Evolutionary conservation across 768 basidiomycete genomes (phyloP).

Genomic region (Collybiopsis confluens): DNA sequence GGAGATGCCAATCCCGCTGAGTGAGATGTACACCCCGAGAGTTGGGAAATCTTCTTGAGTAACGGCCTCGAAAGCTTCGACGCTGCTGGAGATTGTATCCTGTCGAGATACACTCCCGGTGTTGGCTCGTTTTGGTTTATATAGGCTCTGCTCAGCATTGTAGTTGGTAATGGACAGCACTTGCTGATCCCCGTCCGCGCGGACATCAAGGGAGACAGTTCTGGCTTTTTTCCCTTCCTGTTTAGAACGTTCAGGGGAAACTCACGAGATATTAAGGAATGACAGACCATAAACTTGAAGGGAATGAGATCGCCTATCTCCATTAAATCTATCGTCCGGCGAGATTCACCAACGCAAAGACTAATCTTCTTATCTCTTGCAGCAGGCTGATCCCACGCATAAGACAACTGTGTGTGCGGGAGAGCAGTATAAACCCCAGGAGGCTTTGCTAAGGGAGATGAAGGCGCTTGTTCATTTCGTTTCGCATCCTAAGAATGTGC

Average conservation of each 20-base stretch:
- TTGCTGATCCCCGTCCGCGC: conserved; percentile 84
- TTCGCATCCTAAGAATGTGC: conserved; percentile 39
- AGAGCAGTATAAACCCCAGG: conserved; percentile 51
- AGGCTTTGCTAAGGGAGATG: conserved; percentile 32
- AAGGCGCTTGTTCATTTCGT: conserved; percentile 28
- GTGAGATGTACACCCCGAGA: conserved; percentile 64
- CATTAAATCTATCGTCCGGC: conserved; percentile 80
- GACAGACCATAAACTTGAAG: conserved; percentile 75
- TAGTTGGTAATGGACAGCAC: conserved; percentile 85
- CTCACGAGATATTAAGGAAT: not conserved
- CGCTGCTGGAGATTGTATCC: conserved; percentile 65
- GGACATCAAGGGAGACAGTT: conserved; percentile 85
- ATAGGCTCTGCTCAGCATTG: conserved; percentile 78
- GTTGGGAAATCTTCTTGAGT: conserved; percentile 67
- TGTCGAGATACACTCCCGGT: conserved; percentile 49
- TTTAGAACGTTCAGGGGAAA: not conserved
- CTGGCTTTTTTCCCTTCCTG: conserved; percentile 55
- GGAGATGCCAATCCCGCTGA: conserved; percentile 91
- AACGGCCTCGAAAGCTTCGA: conserved; percentile 82
- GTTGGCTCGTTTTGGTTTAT: conserved; percentile 65
- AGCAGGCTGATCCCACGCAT: conserved; percentile 95
- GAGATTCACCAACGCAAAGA: conserved; percentile 55
- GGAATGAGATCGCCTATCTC: conserved; percentile 92
- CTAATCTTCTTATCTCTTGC: conserved; percentile 75
- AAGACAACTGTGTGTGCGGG: conserved; percentile 52